phyloP scores from a whole-genome alignment of 495 filamentous ascomycete species.

The Staphylotrichum tortipilum region DNA sequence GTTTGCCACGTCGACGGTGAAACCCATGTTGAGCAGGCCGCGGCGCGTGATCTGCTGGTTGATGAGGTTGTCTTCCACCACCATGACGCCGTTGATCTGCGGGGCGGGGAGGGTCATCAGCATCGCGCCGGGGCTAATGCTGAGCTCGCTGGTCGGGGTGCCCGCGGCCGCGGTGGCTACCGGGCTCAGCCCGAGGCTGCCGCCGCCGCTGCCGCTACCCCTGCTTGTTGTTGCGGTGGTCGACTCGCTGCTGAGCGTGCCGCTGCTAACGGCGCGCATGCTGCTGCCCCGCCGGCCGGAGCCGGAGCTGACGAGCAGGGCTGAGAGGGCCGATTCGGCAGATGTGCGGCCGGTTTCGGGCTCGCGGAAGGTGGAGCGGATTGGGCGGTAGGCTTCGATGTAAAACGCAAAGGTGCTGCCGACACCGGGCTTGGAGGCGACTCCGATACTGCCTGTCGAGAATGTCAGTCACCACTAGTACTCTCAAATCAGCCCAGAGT shows the following conservation, averaged over 20 bases:
- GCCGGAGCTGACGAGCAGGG: neutral
- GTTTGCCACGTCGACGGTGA: conserved; percentile 57
- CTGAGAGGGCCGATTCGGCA: conserved; percentile 12
- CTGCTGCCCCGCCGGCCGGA: neutral
- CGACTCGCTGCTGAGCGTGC: conserved; percentile 4
- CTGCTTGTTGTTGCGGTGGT: neutral
- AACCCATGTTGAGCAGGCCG: conserved; percentile 55
- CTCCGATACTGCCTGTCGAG: conserved; percentile 69
- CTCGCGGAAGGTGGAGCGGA: conserved; percentile 20
- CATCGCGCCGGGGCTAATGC: neutral
- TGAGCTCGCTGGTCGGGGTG: conserved; percentile 1
- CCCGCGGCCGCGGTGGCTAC: neutral
- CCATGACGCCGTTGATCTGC: conserved; percentile 40
- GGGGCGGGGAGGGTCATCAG: conserved; percentile 1
- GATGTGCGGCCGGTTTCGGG: conserved; percentile 18
- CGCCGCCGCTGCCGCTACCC: neutral
- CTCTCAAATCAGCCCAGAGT: no score
- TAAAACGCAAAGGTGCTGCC: conserved; percentile 78
- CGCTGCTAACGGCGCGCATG: conserved; percentile 4
- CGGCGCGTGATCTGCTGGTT: conserved; percentile 62
- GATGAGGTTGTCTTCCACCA: conserved; percentile 73
- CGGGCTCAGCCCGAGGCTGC: neutral
- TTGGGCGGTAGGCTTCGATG: conserved; percentile 49
- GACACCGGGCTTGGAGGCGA: conserved; percentile 53
- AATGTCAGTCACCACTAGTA: no score